Evolutionary conservation across 2,329 filamentous ascomycete genomes (phyloP).

Genomic region (Metarhizium sp.): DNA sequence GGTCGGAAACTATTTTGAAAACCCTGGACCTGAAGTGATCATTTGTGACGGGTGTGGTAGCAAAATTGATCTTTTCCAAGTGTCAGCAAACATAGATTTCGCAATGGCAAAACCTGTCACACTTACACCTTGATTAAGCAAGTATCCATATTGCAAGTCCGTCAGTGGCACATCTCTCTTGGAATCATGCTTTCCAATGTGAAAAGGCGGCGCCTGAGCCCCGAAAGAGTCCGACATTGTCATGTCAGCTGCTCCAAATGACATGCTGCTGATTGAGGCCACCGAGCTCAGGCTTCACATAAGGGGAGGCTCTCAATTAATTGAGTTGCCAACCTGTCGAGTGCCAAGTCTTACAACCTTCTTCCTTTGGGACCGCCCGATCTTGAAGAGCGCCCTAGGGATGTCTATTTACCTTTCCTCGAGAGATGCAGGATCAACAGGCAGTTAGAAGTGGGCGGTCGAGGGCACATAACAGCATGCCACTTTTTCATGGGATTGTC

Average conservation of each 20-base stretch:
- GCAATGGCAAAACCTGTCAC: slow-evolving; percentile 1
- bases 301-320: not conserved
- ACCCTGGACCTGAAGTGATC: slow-evolving; percentile 61
- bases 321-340: not conserved
- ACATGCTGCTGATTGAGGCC: slow-evolving; percentile 11
- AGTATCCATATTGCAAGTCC: slow-evolving; percentile 54
- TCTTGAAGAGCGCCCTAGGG: not conserved
- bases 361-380: not conserved
- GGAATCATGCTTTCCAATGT: slow-evolving; percentile 67
- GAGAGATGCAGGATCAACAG: not conserved
- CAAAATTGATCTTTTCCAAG: slow-evolving; percentile 58
- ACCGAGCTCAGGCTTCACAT: not conserved
- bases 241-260: slow-evolving; percentile 12
- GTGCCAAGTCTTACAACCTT: not conserved
- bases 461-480: not conserved
- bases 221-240: slow-evolving; percentile 17
- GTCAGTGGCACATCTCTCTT: slow-evolving; percentile 49
- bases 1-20: slow-evolving; percentile 47
- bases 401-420: not conserved
- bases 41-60: slow-evolving; percentile 72
- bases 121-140: slow-evolving; percentile 61
- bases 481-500: slow-evolving; percentile 1
- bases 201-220: slow-evolving; percentile 40
- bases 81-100: not conserved
- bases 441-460: not conserved